Evolutionary conservation across 2,329 filamentous ascomycete species (phyloP).

Genomic region (Fusarium verticillioides): DNA sequence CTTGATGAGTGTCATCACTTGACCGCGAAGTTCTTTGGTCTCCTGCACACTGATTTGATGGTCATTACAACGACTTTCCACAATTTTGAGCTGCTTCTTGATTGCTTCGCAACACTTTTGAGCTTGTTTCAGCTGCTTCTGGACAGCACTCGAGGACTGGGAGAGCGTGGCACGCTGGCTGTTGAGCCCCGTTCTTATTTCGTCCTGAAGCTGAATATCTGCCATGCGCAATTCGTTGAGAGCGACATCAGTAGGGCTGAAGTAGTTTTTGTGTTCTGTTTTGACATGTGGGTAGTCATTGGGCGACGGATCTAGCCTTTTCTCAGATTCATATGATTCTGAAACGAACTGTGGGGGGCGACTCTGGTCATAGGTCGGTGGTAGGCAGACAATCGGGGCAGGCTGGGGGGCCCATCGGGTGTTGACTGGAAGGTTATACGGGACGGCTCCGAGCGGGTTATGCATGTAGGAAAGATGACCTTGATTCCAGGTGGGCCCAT

Average conservation of each 20-base stretch:
- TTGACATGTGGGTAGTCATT: not conserved
- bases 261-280: too few relatives aligned
- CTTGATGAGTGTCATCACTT: not conserved
- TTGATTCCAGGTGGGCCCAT: not conserved
- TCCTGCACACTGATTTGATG: not conserved
- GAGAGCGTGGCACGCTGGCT: not conserved
- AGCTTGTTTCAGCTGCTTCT: not conserved
- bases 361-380: not conserved
- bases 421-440: not conserved
- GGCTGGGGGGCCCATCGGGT: not conserved
- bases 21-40: not conserved
- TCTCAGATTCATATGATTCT: not conserved
- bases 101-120: not conserved
- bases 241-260: accelerated
- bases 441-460: not conserved
- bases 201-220: not conserved
- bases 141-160: not conserved
- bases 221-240: not conserved
- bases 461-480: not conserved
- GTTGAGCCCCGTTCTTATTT: not conserved
- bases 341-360: not conserved
- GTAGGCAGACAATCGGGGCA: too few relatives aligned
- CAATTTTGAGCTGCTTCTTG: not conserved
- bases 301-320: too few relatives aligned
- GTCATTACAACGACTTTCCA: not conserved